Conservation (phyloP, 2,329 filamentous ascomycete genomes). For the Diaporthe citrichinensis region DNA sequence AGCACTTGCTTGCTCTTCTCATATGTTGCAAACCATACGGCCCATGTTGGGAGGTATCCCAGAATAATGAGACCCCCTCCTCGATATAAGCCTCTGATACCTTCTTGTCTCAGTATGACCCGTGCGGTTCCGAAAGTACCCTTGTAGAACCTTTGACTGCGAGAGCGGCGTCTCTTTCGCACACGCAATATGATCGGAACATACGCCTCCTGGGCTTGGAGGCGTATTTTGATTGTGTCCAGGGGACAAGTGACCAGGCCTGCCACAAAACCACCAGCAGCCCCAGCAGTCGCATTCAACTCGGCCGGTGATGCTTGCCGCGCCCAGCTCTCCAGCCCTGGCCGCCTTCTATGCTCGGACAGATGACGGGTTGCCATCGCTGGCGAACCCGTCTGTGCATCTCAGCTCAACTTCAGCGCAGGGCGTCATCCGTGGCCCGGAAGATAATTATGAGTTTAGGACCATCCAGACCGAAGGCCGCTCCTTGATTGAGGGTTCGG, state of each 20-base stretch:
- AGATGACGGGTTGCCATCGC: slow-evolving; percentile 1
- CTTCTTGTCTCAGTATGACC: slow-evolving; percentile 90
- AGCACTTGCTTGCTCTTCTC: slow-evolving; percentile 87
- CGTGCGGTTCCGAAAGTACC: slow-evolving; percentile 89
- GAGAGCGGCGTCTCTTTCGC: slow-evolving; percentile 62
- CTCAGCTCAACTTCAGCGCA: background rate
- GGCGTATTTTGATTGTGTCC: slow-evolving; percentile 98
- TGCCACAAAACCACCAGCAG: slow-evolving; percentile 90
- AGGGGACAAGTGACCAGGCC: slow-evolving; percentile 96
- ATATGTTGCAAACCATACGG: slow-evolving; percentile 97
- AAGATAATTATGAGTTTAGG: background rate
- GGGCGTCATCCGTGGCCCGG: background rate
- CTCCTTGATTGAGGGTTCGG: background rate
- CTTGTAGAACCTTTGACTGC: slow-evolving; percentile 77
- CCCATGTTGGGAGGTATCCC: slow-evolving; percentile 97
- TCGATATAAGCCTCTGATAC: slow-evolving; percentile 90
- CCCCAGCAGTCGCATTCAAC: slow-evolving; percentile 89
- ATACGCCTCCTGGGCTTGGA: slow-evolving; percentile 87
- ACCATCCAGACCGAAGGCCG: background rate
- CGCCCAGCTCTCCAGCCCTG: slow-evolving; percentile 67
- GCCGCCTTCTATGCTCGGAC: background rate
- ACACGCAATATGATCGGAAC: slow-evolving; percentile 71
- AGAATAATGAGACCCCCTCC: slow-evolving; percentile 96
- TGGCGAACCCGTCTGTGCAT: background rate
- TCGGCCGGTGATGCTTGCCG: slow-evolving; percentile 70